Percentiles rank a stretch among this genome's conserved stretches.
These are phyloP conservation scores for Trichoderma harzianum DNA, from an alignment of 2,329 filamentous ascomycete genomes.

Conservation along the genomic window DNA sequence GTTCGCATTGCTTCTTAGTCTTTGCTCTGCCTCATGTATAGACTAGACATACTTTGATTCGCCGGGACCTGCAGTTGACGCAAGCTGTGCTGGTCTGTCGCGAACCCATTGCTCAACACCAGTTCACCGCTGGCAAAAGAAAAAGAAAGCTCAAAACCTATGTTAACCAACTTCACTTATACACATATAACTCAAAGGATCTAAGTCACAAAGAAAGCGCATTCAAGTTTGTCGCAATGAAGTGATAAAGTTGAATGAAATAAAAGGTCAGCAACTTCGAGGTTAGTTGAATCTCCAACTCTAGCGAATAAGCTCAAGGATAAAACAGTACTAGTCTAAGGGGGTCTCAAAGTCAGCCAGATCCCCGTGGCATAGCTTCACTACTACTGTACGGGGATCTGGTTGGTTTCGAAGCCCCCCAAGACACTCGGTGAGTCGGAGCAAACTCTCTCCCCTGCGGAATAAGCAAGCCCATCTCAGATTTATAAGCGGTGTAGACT, in stretches of 20 bases:
- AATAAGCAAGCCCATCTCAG: neutral
- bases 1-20: neutral
- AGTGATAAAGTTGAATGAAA: neutral
- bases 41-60: neutral
- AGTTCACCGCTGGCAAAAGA: neutral
- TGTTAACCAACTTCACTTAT: neutral
- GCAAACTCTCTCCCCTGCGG: neutral
- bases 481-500: neutral
- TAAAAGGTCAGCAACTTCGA: neutral
- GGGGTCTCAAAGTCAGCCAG: too few relatives aligned
- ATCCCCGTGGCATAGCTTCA: too few relatives aligned
- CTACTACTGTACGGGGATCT: too few relatives aligned
- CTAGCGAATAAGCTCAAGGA: neutral
- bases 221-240: neutral
- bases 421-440: neutral
- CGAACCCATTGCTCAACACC: neutral
- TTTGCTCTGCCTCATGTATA: neutral
- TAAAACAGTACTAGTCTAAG: neutral
- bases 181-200: neutral
- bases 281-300: neutral
- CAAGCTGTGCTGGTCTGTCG: neutral
- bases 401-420: too few relatives aligned
- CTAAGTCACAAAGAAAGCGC: neutral
- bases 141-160: too few relatives aligned
- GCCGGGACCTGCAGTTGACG: neutral